Evolutionary conservation across 768 basidiomycete species (phyloP).

Genomic region (Serendipita vermifera): DNA sequence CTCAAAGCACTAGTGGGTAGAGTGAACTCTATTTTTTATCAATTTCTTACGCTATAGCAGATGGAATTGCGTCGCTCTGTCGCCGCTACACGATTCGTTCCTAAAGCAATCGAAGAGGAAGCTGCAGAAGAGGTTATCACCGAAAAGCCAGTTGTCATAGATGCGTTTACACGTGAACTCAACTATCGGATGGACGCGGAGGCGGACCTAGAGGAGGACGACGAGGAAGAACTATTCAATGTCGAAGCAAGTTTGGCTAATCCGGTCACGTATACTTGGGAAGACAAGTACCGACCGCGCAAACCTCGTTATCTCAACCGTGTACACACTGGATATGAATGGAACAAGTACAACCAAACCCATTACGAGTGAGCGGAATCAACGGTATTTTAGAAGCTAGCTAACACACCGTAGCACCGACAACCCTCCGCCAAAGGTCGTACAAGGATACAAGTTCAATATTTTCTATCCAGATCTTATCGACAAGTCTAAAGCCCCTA

Average conservation of each 20-base stretch:
- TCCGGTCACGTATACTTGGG: slow-evolving; percentile 88
- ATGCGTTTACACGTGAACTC: slow-evolving; percentile 78
- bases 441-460: slow-evolving; percentile 99
- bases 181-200: slow-evolving; percentile 63
- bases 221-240: slow-evolving; percentile 93
- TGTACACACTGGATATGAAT: slow-evolving; percentile 97
- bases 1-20: slow-evolving; percentile 46
- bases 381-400: slow-evolving; percentile 12
- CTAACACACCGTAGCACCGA: slow-evolving; percentile 52
- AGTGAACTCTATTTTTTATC: slow-evolving; percentile 3
- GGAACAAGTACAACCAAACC: slow-evolving; percentile 99
- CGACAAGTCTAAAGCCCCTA: slow-evolving; percentile 93
- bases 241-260: slow-evolving; percentile 77
- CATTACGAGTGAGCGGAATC: slow-evolving; percentile 78
- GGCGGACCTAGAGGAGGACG: slow-evolving; percentile 84
- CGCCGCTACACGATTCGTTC: slow-evolving; percentile 76
- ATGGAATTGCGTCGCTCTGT: slow-evolving; percentile 68
- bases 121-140: slow-evolving; percentile 46
- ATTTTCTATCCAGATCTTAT: slow-evolving; percentile 99
- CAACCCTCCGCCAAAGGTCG: slow-evolving; percentile 98
- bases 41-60: slow-evolving; percentile 27
- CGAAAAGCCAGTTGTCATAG: slow-evolving; percentile 38
- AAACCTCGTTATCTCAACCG: slow-evolving; percentile 98
- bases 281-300: slow-evolving; percentile 93
- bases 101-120: slow-evolving; percentile 31